Conservation (phyloP, 257 asterid genomes). For the Anisodus acutangulus region DNA sequence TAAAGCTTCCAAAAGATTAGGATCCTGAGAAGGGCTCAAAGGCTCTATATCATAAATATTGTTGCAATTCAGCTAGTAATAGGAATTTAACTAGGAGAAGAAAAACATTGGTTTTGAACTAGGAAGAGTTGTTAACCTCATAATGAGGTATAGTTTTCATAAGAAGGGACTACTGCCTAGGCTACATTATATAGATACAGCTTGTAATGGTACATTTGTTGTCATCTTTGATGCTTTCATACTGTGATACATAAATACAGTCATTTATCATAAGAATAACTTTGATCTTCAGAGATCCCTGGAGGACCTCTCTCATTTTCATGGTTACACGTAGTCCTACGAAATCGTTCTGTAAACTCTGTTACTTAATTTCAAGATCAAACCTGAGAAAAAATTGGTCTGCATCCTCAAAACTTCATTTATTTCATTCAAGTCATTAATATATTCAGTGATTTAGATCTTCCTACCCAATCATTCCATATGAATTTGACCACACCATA, state of each 20-base stretch:
- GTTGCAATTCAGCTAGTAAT: not conserved
- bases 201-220: not conserved
- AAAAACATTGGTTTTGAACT: not conserved
- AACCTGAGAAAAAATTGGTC: too few species aligned
- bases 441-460: not conserved
- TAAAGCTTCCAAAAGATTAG: constrained; percentile 21
- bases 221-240: not conserved
- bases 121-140: constrained; percentile 60
- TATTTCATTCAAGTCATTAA: too few species aligned
- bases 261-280: too few species aligned
- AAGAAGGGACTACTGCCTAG: constrained; percentile 21
- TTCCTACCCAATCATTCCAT: too few species aligned
- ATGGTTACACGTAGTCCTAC: not conserved
- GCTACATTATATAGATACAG: not conserved
- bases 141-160: constrained; percentile 31
- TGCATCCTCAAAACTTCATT: not conserved
- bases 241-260: not conserved
- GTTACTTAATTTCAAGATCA: too few species aligned
- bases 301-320: too few species aligned
- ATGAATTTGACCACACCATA: too few species aligned
- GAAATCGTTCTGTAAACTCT: not conserved
- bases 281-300: too few species aligned
- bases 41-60: not conserved
- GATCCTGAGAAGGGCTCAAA: not conserved
- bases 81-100: not conserved